Evolutionary conservation across 192 early-diverging fungal genomes (phyloP).

Genomic region (Globomyces pollinis-pini): DNA sequence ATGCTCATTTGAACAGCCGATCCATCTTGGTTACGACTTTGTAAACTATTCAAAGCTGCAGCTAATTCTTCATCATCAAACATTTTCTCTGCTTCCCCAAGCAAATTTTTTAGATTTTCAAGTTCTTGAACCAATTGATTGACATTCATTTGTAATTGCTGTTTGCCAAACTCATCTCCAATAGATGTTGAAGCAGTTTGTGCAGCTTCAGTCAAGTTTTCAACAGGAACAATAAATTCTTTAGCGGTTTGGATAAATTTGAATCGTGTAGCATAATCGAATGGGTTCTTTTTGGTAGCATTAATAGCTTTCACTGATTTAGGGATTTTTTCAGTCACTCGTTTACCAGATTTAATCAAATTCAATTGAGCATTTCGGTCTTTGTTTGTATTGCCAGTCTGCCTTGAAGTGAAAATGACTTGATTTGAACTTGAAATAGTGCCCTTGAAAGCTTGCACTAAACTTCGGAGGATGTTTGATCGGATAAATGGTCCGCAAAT

Average conservation of each 20-base stretch:
- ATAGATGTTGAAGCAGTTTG: conserved; percentile 35
- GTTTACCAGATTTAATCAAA: conserved; percentile 35
- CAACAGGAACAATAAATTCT: conserved; percentile 33
- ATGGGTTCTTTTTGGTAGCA: conserved; percentile 13
- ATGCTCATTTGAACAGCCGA: background rate
- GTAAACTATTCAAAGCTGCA: conserved; percentile 27
- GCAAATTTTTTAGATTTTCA: conserved; percentile 21
- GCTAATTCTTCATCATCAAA: conserved; percentile 31
- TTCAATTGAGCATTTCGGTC: conserved; percentile 46
- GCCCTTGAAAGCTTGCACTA: conserved; percentile 38
- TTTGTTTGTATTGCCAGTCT: conserved; percentile 34
- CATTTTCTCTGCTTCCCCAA: conserved; percentile 33
- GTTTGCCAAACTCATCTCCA: conserved; percentile 32
- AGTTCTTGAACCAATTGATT: conserved; percentile 33
- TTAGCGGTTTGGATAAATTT: conserved; percentile 43
- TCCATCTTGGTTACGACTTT: background rate
- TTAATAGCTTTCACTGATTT: conserved; percentile 24
- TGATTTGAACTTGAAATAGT: conserved; percentile 39
- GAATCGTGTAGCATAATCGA: conserved; percentile 29
- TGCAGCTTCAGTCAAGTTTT: conserved; percentile 23
- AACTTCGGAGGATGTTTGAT: conserved; percentile 20
- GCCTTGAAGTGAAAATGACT: conserved; percentile 33
- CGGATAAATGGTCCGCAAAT: conserved; percentile 9
- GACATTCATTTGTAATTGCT: conserved; percentile 19
- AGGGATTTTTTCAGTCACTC: conserved; percentile 31